Evolutionary conservation across 2,329 filamentous ascomycete genomes (phyloP).

Genomic region (Exophiala sideris): DNA sequence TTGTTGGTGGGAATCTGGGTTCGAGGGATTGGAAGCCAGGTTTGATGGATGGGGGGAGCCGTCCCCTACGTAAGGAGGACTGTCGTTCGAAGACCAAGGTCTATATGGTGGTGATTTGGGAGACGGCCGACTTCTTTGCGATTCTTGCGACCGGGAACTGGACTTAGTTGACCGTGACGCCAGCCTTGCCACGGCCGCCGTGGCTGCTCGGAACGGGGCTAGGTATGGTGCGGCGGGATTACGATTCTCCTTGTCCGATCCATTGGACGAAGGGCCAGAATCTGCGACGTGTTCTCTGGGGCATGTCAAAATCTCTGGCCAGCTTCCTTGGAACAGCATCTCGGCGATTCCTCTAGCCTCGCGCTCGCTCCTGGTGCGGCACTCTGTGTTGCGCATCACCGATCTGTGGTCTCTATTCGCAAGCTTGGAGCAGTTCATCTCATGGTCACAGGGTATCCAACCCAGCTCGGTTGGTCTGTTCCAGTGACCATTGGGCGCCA

Average conservation of each 20-base stretch:
- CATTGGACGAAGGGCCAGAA: too few relatives aligned
- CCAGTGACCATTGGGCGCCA: constrained; percentile 5
- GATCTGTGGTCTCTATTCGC: neutral
- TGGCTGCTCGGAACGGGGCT: too few relatives aligned
- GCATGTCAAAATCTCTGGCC: constrained; percentile 16
- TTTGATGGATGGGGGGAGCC: too few relatives aligned
- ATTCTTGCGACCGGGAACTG: too few relatives aligned
- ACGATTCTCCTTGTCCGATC: neutral
- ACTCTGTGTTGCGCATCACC: constrained; percentile 1
- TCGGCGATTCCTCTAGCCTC: constrained; percentile 7
- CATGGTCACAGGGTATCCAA: constrained; percentile 20
- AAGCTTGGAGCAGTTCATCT: constrained; percentile 11
- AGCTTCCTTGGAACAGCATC: constrained; percentile 10
- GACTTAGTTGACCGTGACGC: too few relatives aligned
- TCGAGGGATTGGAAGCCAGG: too few relatives aligned
- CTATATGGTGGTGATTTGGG: too few relatives aligned
- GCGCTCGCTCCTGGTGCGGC: constrained; percentile 1
- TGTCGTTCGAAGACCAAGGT: too few relatives aligned
- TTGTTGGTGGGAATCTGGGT: too few relatives aligned
- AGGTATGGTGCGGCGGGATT: neutral
- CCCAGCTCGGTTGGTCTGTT: constrained; percentile 5
- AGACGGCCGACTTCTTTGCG: too few relatives aligned
- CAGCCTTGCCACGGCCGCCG: too few relatives aligned
- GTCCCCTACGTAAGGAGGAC: too few relatives aligned
- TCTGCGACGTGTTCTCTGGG: constrained; percentile 8